These are phyloP conservation scores for Teratosphaeria gauchensis DNA, from an alignment of 2,329 filamentous ascomycete species.

Conservation along the genomic window DNA sequence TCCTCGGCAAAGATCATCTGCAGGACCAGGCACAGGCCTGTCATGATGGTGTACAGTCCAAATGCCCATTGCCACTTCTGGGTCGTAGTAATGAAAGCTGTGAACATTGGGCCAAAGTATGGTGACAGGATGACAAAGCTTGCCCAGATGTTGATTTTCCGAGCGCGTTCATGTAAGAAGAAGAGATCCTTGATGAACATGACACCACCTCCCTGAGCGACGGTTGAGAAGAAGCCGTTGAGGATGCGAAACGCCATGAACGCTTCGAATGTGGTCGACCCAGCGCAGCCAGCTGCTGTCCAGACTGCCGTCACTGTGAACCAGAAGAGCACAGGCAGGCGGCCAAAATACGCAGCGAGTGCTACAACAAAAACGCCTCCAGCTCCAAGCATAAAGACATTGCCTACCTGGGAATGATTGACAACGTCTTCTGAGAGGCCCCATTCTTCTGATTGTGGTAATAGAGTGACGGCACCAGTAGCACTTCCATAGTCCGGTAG, in stretches of 20 bases:
- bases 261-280: conserved; percentile 27
- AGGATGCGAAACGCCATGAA: conserved; percentile 36
- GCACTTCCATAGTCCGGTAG: conserved; percentile 29
- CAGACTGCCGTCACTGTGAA: conserved; percentile 31
- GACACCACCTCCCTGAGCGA: conserved; percentile 23
- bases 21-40: conserved; percentile 27
- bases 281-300: conserved; percentile 20
- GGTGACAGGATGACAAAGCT: conserved; percentile 30
- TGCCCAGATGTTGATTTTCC: conserved; percentile 30
- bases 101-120: conserved; percentile 30
- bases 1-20: conserved; percentile 34
- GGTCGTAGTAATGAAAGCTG: conserved; percentile 41
- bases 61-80: conserved; percentile 37
- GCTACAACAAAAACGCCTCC: conserved; percentile 33
- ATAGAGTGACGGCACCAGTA: conserved; percentile 29
- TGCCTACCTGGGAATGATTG: conserved; percentile 22
- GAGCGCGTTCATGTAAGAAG: conserved; percentile 44
- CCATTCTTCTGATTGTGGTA: neutral
- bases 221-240: conserved; percentile 33
- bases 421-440: neutral
- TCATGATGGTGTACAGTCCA: conserved; percentile 34
- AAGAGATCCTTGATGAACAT: conserved; percentile 45
- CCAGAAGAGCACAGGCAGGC: conserved; percentile 33
- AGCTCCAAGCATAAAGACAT: conserved; percentile 35
- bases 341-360: conserved; percentile 35